Conservation (phyloP, 352 stramenopile genomes). For the Phytophthora sp. region DNA sequence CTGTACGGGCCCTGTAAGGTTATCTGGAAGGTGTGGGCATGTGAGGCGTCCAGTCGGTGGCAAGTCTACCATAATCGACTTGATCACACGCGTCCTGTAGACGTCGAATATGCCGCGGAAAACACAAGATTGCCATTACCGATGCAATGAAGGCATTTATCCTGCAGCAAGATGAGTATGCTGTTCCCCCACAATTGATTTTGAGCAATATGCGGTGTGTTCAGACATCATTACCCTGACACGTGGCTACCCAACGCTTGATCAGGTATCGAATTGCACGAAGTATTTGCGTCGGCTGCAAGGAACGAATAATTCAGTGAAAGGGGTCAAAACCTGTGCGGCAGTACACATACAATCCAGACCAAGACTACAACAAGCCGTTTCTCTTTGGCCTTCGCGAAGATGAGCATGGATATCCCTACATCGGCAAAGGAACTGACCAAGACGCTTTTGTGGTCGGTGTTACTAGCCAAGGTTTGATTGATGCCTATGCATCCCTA, state of each 20-base stretch:
- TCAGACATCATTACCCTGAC: neutral
- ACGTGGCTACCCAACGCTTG: constrained; percentile 3
- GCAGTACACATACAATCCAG: neutral
- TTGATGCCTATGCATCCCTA: neutral
- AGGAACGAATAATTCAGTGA: constrained; percentile 8
- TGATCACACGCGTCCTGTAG: no score
- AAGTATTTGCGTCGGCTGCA: constrained; percentile 14
- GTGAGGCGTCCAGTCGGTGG: no score
- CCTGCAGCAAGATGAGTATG: constrained; percentile 20
- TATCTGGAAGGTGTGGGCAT: no score
- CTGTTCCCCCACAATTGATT: constrained; percentile 9
- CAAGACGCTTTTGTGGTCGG: constrained; percentile 6
- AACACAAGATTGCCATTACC: neutral
- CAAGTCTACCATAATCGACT: no score
- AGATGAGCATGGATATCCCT: constrained; percentile 2
- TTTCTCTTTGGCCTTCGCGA: constrained; percentile 10
- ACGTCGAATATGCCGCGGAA: no score
- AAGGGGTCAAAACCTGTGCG: neutral
- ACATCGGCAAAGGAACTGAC: constrained; percentile 11
- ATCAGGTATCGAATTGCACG: constrained; percentile 12
- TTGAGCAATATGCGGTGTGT: neutral
- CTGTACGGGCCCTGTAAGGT: neutral
- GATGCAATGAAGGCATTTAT: constrained; percentile 16
- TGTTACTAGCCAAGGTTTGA: constrained; percentile 1
- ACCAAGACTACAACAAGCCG: neutral